Conservation (phyloP, 2,329 filamentous ascomycete species). For the Colletotrichum somersetense region DNA sequence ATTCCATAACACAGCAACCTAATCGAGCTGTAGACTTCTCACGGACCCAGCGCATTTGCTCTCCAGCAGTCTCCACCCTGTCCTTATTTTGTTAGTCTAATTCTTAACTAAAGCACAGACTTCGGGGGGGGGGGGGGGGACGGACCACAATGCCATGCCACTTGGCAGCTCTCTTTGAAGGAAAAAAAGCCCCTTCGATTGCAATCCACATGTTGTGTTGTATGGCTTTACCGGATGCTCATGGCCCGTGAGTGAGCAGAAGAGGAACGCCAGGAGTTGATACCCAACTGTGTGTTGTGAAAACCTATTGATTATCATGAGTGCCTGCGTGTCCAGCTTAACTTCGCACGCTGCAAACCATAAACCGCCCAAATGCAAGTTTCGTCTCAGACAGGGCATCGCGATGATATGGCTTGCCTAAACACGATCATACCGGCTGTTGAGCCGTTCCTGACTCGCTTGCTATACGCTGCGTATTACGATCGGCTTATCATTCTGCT, state of each 20-base stretch:
- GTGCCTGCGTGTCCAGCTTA: not conserved
- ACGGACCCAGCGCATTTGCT: not conserved
- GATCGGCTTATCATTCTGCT: not conserved
- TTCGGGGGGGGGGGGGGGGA: not conserved
- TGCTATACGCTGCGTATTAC: not conserved
- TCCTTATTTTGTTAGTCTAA: not conserved
- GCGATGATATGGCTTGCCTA: not conserved
- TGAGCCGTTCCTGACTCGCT: not conserved
- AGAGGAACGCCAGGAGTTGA: not conserved
- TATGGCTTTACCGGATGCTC: constrained; percentile 25
- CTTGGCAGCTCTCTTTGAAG: constrained; percentile 18
- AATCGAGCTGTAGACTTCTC: not conserved
- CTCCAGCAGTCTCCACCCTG: constrained; percentile 1
- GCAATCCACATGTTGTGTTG: constrained; percentile 3
- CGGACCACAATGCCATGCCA: constrained; percentile 5
- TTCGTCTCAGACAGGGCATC: not conserved
- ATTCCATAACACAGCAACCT: not conserved
- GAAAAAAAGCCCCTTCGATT: not conserved
- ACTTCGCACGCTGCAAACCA: constrained; percentile 4
- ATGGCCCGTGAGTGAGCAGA: constrained; percentile 2
- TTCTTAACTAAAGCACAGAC: constrained; percentile 20
- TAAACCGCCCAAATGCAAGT: constrained; percentile 9
- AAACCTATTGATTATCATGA: not conserved
- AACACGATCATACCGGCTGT: no score
- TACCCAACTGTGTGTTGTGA: constrained; percentile 3